Evolutionary conservation across 176 grass and related monocot genomes (phyloP), one percentile per base, ranked within the genome.

Genomic region (Paspalum vaginatum): DNA sequence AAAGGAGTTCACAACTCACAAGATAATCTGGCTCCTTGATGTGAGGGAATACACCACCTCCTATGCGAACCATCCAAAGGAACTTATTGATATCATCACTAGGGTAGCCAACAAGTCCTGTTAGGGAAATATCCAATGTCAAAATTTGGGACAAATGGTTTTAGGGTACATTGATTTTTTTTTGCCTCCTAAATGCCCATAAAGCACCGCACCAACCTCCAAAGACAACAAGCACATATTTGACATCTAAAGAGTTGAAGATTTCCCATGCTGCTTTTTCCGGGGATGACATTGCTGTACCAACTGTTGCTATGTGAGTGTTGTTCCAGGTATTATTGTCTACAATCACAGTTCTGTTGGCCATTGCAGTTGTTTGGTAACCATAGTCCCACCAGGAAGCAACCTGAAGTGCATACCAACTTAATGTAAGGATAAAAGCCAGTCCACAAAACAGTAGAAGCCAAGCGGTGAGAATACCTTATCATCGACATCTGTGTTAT

Each of bases 251-350:
- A 76, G 93, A 96, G 80, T 93, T 79, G 72, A 99, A 99, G 8
- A 99, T 99, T 74, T 99, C 97, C 97, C 97, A 99, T 45, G 97
- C 97, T 43, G 97, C 88, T 37, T 99, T 99, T 81, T 99, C 97
- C 55, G 97, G 97, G 32, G 97, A 99, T 67, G 97, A 99, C 97
- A 99, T 99, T 25, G 97, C 97, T 22, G 97, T 99, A 61, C 97
- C 97, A 79, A 99, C 97, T 75, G 97, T 99, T 69, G 97, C 97
- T 88, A 99, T 99, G 85, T 99, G 97, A 58, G 97, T 99, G 79
- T 99, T 99, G 74, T 99, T 99, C 97, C 97, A 99, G 43, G 97
- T 99, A 74, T 99, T 99, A 79, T 99, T 99, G 77, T 99, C 93
- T 67, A 99, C 97, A 77, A 99, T 99, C 52, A 99, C 97, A 58